Base-by-base conservation (phyloP, 1,284 basidiomycete genomes). In the Papiliotrema flavescens region DNA sequence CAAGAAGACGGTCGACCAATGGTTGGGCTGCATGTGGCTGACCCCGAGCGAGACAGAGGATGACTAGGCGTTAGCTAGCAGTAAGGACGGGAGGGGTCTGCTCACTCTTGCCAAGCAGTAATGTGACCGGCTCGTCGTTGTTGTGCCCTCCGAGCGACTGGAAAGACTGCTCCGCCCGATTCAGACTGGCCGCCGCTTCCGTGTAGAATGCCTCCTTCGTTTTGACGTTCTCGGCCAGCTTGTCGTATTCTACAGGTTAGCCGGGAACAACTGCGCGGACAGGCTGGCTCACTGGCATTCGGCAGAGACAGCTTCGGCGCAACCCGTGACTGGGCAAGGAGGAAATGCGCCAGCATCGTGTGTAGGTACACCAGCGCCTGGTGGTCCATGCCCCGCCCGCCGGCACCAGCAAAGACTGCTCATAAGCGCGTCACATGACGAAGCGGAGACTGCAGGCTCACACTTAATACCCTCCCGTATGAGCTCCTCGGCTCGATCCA, bases 1-100 rank as follows among this genome's bases (percentile, higher is more conserved):
- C 78, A 17, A 95, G 80, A n/a, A 94, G 84, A n/a, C 81, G 81
- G 19, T 93, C 88, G 63, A 95, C 93, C 0, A 86, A 82, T 13
- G 84, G 82, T 55, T 87, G 76, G 0, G 90, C 90, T 55, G 89
- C 85, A 40, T 89, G 86, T 77, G 90, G 84, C 24, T 85, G 83
- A 19, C 87, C 82, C 9, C 83, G 85, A 3, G 89, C 87, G n/a
- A 93, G 79, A 69, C 89, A 85, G 55, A 90, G 83, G 44, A 90
- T 86, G 15, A 87, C 89, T 91, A 48, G 2, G 17, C 7, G 26
- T 49, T 41, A 43, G 42, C 52, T 3, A 9, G 13, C 13, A 17
- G 35, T 37, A 2, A 17, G n/a, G 35, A 37, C 35, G 28, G 36
- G 22, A 32, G 15, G 52, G 52, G 5, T 46, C 34, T 15, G 53